These are phyloP conservation scores for Aspergillus sp. DNA, from an alignment of 2,329 filamentous ascomycete species.

Conservation along the genomic window DNA sequence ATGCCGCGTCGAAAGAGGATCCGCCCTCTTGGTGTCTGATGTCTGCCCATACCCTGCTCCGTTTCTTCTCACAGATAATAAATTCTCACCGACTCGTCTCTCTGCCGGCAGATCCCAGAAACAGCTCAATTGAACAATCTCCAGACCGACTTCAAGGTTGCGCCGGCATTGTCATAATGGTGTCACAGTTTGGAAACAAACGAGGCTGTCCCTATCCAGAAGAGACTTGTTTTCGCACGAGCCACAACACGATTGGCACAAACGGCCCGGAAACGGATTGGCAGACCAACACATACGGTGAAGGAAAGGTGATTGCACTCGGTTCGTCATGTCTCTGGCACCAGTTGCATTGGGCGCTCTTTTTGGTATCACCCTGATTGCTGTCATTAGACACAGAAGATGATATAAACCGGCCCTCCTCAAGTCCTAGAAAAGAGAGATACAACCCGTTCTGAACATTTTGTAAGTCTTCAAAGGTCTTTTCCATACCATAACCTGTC, in stretches of 20 bases:
- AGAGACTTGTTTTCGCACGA: constrained; percentile 14
- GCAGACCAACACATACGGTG: constrained; percentile 14
- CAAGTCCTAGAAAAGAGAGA: not conserved
- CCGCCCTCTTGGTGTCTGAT: constrained; percentile 1
- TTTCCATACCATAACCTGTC: not conserved
- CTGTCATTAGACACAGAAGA: constrained; percentile 5
- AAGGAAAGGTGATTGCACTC: constrained; percentile 14
- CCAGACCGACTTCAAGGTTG: constrained; percentile 20
- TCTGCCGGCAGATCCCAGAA: constrained; percentile 10
- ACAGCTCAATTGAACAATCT: not conserved
- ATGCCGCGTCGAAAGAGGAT: constrained; percentile 2
- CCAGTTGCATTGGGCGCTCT: constrained; percentile 19
- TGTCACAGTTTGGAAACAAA: constrained; percentile 24
- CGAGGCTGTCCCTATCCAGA: constrained; percentile 13
- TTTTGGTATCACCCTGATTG: constrained; percentile 20
- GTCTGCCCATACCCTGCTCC: constrained; percentile 1
- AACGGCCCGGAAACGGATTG: constrained; percentile 18
- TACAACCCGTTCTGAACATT: not conserved
- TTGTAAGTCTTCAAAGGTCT: not conserved
- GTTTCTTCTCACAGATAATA: constrained; percentile 1
- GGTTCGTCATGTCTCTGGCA: constrained; percentile 15
- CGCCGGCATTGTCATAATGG: constrained; percentile 20
- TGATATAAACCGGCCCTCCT: constrained; percentile 13
- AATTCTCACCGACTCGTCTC: constrained; percentile 20
- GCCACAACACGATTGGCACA: constrained; percentile 24